phyloP scores from a whole-genome alignment of 305 asterid genomes.

The Solanum hybrid region DNA sequence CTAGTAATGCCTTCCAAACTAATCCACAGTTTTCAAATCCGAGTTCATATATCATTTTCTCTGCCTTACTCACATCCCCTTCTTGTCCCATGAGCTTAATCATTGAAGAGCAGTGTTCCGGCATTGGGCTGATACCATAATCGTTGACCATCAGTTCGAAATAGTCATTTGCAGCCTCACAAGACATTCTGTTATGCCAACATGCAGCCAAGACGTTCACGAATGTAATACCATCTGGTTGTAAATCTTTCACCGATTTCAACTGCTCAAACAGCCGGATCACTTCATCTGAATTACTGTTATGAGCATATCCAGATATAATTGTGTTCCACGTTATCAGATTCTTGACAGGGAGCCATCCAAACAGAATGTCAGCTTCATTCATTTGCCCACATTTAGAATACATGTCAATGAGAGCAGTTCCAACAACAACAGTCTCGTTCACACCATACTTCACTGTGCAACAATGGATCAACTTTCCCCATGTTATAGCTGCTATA shows the following conservation, averaged over 20 bases:
- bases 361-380: conserved; percentile 36
- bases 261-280: conserved; percentile 42
- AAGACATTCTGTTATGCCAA: conserved; percentile 38
- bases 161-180: conserved; percentile 30
- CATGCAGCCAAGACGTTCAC: conserved; percentile 62
- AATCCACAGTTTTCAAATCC: conserved; percentile 35
- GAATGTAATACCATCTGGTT: conserved; percentile 64
- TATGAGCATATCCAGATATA: conserved; percentile 66
- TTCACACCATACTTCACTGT: conserved; percentile 45
- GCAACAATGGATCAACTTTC: conserved; percentile 45
- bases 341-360: conserved; percentile 42
- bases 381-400: conserved; percentile 56
- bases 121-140: conserved; percentile 39
- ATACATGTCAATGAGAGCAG: conserved; percentile 70
- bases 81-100: conserved; percentile 58
- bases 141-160: conserved; percentile 42
- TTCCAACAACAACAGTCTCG: conserved; percentile 53
- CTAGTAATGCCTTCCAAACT: conserved; percentile 68
- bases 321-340: conserved; percentile 64
- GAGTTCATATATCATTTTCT: conserved; percentile 37
- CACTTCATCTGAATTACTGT: conserved; percentile 38
- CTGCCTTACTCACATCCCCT: conserved; percentile 40
- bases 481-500: conserved; percentile 42
- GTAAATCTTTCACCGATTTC: conserved; percentile 20
- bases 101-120: conserved; percentile 63